A percentile compares a stretch with the other conserved stretches of the same genome.
Conservation (phyloP, 495 filamentous ascomycete genomes). For the Podospora pseudocomata region DNA sequence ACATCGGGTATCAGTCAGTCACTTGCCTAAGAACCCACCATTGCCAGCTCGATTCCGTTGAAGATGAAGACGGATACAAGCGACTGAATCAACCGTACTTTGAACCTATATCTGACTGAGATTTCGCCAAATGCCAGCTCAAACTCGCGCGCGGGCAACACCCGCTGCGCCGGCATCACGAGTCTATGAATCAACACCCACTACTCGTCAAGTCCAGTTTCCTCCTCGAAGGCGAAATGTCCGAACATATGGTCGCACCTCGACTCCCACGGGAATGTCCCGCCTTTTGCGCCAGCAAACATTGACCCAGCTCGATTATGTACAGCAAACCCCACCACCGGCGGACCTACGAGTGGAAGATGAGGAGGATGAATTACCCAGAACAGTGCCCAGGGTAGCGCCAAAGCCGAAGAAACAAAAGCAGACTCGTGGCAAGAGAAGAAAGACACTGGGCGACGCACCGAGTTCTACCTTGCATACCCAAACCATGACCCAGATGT, state of each 20-base stretch:
- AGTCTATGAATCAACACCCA: constrained; percentile 38
- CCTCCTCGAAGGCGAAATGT: constrained; percentile 32
- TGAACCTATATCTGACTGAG: background rate
- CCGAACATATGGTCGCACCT: constrained; percentile 40
- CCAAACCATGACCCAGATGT: constrained; percentile 44
- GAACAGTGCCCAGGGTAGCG: constrained; percentile 14
- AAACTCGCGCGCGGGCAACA: constrained; percentile 26
- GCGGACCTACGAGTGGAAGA: constrained; percentile 12
- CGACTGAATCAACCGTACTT: background rate
- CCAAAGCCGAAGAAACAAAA: constrained; percentile 10
- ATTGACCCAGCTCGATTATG: constrained; percentile 49
- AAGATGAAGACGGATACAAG: background rate
- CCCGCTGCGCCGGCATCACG: constrained; percentile 27
- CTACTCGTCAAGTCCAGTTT: constrained; percentile 40
- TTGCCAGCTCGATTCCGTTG: background rate
- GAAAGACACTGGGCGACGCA: constrained; percentile 45
- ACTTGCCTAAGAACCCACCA: background rate
- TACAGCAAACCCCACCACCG: constrained; percentile 21
- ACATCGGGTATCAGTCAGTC: background rate
- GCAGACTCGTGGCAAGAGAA: constrained; percentile 13
- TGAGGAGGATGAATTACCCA: constrained; percentile 6
- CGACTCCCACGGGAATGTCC: constrained; percentile 24
- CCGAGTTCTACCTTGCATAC: constrained; percentile 40
- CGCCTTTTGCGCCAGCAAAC: constrained; percentile 39
- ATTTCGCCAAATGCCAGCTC: constrained; percentile 30